These are phyloP conservation scores for Cercophora sp. DNA, from an alignment of 495 filamentous ascomycete species.

Conservation along the genomic window DNA sequence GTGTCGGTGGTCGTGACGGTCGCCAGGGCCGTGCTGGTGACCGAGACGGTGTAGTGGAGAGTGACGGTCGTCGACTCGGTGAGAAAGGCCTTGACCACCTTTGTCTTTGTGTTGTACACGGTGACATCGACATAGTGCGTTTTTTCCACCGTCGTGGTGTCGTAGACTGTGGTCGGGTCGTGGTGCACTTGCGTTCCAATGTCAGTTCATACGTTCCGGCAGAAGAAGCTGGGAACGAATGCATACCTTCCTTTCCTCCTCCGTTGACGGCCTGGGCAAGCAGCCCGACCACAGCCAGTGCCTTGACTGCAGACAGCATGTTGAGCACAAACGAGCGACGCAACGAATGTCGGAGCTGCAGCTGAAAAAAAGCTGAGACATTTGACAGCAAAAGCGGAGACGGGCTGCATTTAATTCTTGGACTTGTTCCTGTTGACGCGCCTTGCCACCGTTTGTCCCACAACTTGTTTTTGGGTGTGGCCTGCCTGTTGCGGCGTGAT, in stretches of 20 bases:
- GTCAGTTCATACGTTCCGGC: no score
- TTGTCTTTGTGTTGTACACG: slow-evolving; percentile 2
- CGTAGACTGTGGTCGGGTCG: not conserved
- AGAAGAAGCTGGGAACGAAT: no score
- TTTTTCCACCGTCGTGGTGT: slow-evolving; percentile 8
- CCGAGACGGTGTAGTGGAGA: slow-evolving; percentile 1
- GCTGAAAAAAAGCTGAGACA: not conserved
- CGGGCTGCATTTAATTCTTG: no score
- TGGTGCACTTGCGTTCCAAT: not conserved
- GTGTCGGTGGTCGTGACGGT: slow-evolving; percentile 8
- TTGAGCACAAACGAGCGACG: not conserved
- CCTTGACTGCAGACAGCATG: slow-evolving; percentile 1
- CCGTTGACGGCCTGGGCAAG: slow-evolving; percentile 1
- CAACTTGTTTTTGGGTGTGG: not conserved
- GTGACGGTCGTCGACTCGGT: slow-evolving; percentile 1
- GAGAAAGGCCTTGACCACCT: not conserved
- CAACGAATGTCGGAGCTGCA: slow-evolving; percentile 1
- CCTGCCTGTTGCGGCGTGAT: no score
- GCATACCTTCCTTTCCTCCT: not conserved
- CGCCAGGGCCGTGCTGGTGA: slow-evolving; percentile 6
- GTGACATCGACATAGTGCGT: slow-evolving; percentile 6
- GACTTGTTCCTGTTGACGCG: no score
- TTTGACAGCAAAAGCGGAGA: no score
- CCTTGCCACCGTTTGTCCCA: not conserved
- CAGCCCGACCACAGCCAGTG: slow-evolving; percentile 1